Conservation (phyloP, 1,284 basidiomycete species). For the Sparassis latifolia region DNA sequence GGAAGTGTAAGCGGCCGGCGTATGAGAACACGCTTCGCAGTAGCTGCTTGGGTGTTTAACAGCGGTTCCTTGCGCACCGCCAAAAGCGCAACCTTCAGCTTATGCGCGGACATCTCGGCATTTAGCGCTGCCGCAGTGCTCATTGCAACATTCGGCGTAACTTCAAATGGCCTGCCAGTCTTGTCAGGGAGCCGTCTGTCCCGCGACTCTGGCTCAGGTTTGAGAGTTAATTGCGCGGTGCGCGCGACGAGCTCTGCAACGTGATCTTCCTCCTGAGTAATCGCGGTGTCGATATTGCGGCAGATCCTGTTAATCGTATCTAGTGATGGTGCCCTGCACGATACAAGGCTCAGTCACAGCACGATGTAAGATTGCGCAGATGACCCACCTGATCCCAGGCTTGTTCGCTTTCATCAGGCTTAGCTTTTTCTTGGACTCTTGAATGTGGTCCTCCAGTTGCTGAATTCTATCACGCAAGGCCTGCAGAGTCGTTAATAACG, state of each 20-base stretch:
- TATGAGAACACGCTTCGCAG: conserved; percentile 21
- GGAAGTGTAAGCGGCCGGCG: too few species aligned
- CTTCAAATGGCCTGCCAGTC: conserved; percentile 29
- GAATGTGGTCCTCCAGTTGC: conserved; percentile 72
- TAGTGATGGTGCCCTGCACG: conserved; percentile 65
- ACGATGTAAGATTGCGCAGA: background rate
- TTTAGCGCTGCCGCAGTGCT: conserved; percentile 75
- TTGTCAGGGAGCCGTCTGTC: conserved; percentile 33
- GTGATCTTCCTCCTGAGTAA: conserved; percentile 57
- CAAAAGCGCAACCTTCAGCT: conserved; percentile 64
- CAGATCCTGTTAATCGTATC: conserved; percentile 81
- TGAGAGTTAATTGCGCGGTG: conserved; percentile 46
- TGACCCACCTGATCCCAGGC: conserved; percentile 51
- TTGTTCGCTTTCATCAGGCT: conserved; percentile 58
- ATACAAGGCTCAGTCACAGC: background rate
- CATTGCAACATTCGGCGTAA: conserved; percentile 53
- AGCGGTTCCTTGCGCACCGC: conserved; percentile 54
- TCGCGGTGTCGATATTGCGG: conserved; percentile 71
- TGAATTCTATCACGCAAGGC: conserved; percentile 63
- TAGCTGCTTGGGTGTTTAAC: conserved; percentile 49
- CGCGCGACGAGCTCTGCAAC: conserved; percentile 51
- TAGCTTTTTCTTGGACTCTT: conserved; percentile 64
- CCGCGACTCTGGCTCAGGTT: conserved; percentile 16
- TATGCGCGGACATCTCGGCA: conserved; percentile 65
- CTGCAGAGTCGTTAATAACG: conserved; percentile 28